phyloP scores from a whole-genome alignment of 2,329 filamentous ascomycete species.

The Diaporthe ilicicola region DNA sequence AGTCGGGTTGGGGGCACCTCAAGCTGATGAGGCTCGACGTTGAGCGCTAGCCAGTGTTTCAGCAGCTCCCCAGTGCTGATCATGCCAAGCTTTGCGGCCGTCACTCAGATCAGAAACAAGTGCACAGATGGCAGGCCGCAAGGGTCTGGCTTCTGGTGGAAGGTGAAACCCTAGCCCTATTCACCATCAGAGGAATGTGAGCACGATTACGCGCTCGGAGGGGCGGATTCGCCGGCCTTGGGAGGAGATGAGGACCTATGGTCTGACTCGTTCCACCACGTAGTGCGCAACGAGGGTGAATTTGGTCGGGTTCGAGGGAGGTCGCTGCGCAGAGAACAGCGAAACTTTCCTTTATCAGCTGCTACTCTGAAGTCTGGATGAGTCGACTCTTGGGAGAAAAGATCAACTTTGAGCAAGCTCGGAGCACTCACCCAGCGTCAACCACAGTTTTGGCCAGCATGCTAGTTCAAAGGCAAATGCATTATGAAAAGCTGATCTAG shows the following conservation, averaged over 20 bases:
- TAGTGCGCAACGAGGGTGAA: not conserved
- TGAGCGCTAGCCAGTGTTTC: not conserved
- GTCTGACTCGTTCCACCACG: too few relatives aligned
- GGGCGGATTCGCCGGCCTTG: not conserved
- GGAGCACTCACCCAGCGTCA: not conserved
- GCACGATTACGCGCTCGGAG: not conserved
- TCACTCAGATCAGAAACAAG: slow-evolving; percentile 6
- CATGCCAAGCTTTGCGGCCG: slow-evolving; percentile 14
- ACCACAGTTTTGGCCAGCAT: not conserved
- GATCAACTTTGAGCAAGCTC: slow-evolving; percentile 10
- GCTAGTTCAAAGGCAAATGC: not conserved
- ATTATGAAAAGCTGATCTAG: not conserved
- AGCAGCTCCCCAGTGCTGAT: slow-evolving; percentile 1
- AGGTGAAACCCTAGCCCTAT: slow-evolving; percentile 19
- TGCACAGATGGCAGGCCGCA: slow-evolving; percentile 14
- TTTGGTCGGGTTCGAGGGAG: not conserved
- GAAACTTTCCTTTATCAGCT: not conserved
- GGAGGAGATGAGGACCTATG: not conserved
- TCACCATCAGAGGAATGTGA: not conserved
- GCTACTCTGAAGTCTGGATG: not conserved
- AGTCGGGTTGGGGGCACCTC: not conserved
- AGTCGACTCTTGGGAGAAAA: not conserved
- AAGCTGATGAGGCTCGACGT: not conserved
- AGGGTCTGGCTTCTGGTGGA: too few relatives aligned
- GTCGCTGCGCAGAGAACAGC: not conserved